A percentile compares a stretch with the other conserved stretches of the same genome.
Conservation (phyloP, 129 eudicot species). For the Mikania micrantha region DNA sequence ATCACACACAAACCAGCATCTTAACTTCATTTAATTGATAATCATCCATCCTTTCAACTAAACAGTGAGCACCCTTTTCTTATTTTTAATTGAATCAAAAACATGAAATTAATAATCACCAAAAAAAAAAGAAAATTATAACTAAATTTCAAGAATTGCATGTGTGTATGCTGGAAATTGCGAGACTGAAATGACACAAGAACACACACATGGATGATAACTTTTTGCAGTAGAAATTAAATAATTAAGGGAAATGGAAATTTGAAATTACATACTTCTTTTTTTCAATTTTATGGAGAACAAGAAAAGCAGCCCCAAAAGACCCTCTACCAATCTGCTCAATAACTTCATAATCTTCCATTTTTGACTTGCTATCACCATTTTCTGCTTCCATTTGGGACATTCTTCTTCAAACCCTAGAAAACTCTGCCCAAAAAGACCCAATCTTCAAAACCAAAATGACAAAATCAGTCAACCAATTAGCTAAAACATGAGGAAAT, state of each 20-base stretch:
- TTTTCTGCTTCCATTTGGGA: constrained; percentile 52
- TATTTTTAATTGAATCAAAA: not conserved
- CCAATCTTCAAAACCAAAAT: not conserved
- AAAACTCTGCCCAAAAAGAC: not conserved
- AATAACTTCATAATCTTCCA: constrained; percentile 85
- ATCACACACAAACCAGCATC: not conserved
- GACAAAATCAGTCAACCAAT: constrained; percentile 19
- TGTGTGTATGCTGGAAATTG: not conserved
- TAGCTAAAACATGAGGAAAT: constrained; percentile 16
- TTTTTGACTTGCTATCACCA: constrained; percentile 54
- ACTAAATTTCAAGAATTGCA: not conserved
- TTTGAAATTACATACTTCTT: constrained; percentile 42
- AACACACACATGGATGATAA: constrained; percentile 8
- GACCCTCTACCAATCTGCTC: constrained; percentile 99
- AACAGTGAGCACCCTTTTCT: not conserved
- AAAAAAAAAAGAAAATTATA: not conserved
- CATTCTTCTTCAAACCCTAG: constrained; percentile 18
- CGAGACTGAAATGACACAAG: not conserved
- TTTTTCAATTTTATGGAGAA: constrained; percentile 74
- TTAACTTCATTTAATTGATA: not conserved
- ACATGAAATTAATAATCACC: constrained; percentile 1
- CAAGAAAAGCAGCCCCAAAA: constrained; percentile 90
- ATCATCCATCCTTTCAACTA: not conserved
- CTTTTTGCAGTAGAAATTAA: not conserved
- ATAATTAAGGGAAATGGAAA: not conserved